These are phyloP conservation scores for Diaporthe ampelina DNA, from an alignment of 2,329 filamentous ascomycete species.

Conservation along the genomic window DNA sequence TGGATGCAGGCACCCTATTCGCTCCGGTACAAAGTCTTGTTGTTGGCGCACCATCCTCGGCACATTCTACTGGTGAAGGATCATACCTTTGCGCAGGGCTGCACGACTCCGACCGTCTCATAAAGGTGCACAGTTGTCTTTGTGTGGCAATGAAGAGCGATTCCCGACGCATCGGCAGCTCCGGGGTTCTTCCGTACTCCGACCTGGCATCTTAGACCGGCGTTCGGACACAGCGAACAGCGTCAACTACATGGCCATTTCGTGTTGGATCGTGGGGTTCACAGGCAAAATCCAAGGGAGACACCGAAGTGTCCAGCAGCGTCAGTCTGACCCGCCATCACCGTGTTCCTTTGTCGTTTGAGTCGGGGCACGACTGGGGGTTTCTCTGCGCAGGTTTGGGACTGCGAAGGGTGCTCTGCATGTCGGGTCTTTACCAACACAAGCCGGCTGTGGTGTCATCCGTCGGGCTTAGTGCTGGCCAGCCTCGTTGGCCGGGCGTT, in stretches of 20 bases:
- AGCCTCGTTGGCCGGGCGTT: slow-evolving; percentile 1
- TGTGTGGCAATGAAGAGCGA: background rate
- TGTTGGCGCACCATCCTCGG: background rate
- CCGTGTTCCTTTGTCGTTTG: background rate
- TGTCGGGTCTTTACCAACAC: too few species aligned
- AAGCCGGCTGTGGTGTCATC: background rate
- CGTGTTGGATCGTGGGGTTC: too few species aligned
- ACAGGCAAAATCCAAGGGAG: too few species aligned
- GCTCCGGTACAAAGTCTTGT: too few species aligned
- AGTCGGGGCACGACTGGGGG: background rate
- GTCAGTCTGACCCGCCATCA: too few species aligned
- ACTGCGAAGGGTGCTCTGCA: background rate
- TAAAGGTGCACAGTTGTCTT: background rate
- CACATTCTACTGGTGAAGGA: background rate
- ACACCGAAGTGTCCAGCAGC: too few species aligned
- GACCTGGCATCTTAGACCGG: background rate
- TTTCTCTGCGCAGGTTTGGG: background rate
- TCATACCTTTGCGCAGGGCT: background rate
- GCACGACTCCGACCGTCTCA: background rate
- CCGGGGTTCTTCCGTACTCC: background rate
- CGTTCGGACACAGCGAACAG: too few species aligned
- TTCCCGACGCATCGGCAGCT: background rate
- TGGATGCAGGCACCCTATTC: too few species aligned
- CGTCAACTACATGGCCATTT: too few species aligned
- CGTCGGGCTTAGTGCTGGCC: background rate